These are phyloP conservation scores for Myxozyma kluyveri DNA, from an alignment of 805 yeast species.

Conservation along the genomic window DNA sequence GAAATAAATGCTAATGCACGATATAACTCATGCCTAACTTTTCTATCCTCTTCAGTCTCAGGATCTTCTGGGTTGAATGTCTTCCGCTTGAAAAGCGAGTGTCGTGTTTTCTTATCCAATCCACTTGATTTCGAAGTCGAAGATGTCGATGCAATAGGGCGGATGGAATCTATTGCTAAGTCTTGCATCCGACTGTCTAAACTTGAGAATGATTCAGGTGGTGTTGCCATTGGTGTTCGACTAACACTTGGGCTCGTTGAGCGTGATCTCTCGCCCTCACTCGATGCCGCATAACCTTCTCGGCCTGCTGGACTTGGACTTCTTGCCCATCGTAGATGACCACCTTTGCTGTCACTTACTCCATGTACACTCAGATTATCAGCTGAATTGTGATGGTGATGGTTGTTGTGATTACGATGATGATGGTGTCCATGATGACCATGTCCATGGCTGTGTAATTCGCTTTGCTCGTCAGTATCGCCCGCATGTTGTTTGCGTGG, in stretches of 20 bases:
- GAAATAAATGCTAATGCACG: conserved; percentile 12
- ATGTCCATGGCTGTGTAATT: too few species aligned
- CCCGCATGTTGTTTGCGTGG: too few species aligned
- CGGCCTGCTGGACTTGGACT: neutral
- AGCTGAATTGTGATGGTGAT: neutral
- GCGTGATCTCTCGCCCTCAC: neutral
- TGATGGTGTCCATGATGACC: too few species aligned
- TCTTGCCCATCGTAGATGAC: neutral
- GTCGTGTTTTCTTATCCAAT: too few species aligned
- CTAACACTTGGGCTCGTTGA: neutral
- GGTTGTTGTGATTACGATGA: neutral
- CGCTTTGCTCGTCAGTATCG: too few species aligned
- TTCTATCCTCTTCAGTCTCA: conserved; percentile 21
- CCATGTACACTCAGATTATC: neutral
- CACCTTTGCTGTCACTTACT: neutral
- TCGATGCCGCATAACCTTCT: neutral
- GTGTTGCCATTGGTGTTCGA: too few species aligned
- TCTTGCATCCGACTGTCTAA: neutral
- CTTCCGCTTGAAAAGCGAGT: conserved; percentile 2
- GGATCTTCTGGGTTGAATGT: conserved; percentile 20
- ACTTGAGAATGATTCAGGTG: too few species aligned
- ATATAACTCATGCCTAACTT: conserved; percentile 8
- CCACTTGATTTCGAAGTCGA: neutral
- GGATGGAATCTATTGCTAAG: neutral
- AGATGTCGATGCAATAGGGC: neutral